These are phyloP conservation scores for Aegilops umbellulata DNA, from an alignment of 176 grass and related monocot genomes.

Conservation along the genomic window DNA sequence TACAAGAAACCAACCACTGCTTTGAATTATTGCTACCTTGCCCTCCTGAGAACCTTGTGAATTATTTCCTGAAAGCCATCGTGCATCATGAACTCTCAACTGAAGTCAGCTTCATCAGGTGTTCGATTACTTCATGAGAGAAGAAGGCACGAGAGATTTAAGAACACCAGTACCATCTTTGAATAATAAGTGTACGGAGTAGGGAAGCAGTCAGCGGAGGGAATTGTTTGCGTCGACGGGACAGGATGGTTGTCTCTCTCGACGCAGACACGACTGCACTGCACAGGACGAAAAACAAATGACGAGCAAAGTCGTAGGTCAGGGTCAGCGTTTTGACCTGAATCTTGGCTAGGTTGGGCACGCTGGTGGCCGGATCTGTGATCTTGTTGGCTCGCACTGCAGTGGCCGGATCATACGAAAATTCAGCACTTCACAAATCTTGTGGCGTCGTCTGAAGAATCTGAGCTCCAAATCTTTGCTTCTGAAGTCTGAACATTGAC, in stretches of 20 bases:
- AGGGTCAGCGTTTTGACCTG: constrained; percentile 28
- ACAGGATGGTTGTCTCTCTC: background rate
- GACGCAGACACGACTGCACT: background rate
- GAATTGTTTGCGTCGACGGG: background rate
- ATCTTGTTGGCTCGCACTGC: background rate
- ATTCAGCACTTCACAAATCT: no score
- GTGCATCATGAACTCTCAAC: background rate
- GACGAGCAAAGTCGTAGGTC: background rate
- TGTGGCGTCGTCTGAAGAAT: no score
- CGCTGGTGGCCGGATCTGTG: no score
- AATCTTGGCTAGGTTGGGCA: background rate
- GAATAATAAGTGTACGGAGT: background rate
- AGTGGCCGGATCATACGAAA: background rate
- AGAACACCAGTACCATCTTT: background rate
- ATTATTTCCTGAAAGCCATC: background rate
- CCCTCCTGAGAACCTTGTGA: background rate
- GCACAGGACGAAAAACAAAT: background rate
- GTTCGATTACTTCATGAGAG: background rate
- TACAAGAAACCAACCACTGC: no score
- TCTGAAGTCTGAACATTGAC: constrained; percentile 4
- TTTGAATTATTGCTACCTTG: background rate
- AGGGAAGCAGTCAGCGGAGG: background rate
- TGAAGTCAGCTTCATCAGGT: background rate
- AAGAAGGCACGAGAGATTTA: background rate
- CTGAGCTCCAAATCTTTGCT: no score